Conservation (phyloP, 1,284 basidiomycete species). For the Serendipita sp. region DNA sequence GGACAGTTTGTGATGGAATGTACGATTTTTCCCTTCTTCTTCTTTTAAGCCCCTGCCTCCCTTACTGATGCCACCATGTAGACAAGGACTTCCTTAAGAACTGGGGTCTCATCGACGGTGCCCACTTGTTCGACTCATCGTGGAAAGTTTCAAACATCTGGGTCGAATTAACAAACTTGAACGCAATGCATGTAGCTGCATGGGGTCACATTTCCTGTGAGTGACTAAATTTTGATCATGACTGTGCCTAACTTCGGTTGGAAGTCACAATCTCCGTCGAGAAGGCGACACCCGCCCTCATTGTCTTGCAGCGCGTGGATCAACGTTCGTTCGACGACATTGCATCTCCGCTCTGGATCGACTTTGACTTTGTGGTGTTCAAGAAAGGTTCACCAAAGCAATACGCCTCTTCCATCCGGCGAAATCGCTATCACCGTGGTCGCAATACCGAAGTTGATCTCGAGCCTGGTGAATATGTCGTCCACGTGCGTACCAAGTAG, state of each 20-base stretch:
- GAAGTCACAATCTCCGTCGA: neutral
- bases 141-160: slow-evolving; percentile 10
- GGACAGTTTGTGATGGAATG: slow-evolving; percentile 15
- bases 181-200: neutral
- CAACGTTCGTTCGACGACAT: slow-evolving; percentile 3
- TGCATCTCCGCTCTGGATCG: neutral
- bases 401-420: neutral
- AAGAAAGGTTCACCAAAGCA: neutral
- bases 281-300: neutral
- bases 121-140: slow-evolving; percentile 6
- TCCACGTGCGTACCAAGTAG: slow-evolving; percentile 26
- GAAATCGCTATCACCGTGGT: slow-evolving; percentile 18
- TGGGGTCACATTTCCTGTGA: slow-evolving; percentile 30
- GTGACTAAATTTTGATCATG: slow-evolving; percentile 12
- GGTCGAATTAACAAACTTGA: slow-evolving; percentile 8
- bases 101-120: slow-evolving; percentile 9
- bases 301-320: slow-evolving; percentile 2
- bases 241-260: neutral
- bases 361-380: neutral
- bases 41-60: neutral
- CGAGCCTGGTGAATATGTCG: slow-evolving; percentile 36
- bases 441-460: slow-evolving; percentile 28
- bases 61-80: no score
- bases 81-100: slow-evolving; percentile 11
- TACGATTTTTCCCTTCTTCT: neutral